Evolutionary conservation across 169 alveolate genomes (phyloP).

Genomic region (Plasmodium gaboni): DNA sequence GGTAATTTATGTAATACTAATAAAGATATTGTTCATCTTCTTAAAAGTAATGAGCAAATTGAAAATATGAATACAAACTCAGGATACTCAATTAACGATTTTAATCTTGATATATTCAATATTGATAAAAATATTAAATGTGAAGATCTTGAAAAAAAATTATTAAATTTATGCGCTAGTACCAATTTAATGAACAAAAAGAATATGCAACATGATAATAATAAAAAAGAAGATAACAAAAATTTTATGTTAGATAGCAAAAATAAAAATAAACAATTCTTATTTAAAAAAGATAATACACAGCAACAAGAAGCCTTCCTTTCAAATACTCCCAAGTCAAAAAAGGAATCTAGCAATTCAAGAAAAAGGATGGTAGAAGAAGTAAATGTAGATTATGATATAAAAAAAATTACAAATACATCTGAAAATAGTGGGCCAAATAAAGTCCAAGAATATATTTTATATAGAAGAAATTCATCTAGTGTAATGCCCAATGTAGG

Average conservation of each 20-base stretch:
- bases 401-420: slow-evolving; percentile 40
- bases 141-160: slow-evolving; percentile 43
- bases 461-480: slow-evolving; percentile 41
- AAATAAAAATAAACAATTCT: neutral
- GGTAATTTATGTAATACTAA: slow-evolving; percentile 8
- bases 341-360: slow-evolving; percentile 1
- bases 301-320: neutral
- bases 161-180: slow-evolving; percentile 33
- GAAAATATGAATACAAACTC: slow-evolving; percentile 29
- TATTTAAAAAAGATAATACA: neutral
- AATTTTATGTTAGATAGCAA: neutral
- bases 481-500: slow-evolving; percentile 4
- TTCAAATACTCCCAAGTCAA: neutral
- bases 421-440: slow-evolving; percentile 42
- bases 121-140: slow-evolving; percentile 42
- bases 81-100: slow-evolving; percentile 23
- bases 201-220: neutral
- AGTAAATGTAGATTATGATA: slow-evolving; percentile 45
- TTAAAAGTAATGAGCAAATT: slow-evolving; percentile 7
- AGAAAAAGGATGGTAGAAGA: neutral
- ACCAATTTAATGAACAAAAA: slow-evolving; percentile 24
- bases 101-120: slow-evolving; percentile 52
- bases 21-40: neutral
- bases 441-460: slow-evolving; percentile 60
- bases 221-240: neutral